These are phyloP conservation scores for Sugiyamaella boreocaroliniensis DNA, from an alignment of 805 yeast species.

Conservation along the genomic window DNA sequence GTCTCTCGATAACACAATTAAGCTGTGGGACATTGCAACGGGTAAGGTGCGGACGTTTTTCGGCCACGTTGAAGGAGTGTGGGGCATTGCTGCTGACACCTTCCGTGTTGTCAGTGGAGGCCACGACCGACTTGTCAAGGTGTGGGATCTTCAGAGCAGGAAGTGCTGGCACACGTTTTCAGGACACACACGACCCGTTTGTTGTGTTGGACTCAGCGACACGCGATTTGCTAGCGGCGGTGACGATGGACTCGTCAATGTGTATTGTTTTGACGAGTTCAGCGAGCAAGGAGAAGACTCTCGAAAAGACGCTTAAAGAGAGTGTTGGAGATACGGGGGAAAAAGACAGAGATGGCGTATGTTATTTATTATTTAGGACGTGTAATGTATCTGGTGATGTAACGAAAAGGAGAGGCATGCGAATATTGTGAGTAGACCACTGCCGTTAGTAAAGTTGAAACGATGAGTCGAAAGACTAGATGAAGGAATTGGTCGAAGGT, in stretches of 20 bases:
- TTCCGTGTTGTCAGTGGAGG: conserved; percentile 93
- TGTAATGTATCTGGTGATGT: not conserved
- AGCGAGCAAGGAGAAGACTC: not conserved
- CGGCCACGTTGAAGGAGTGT: conserved; percentile 97
- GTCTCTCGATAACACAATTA: conserved; percentile 86
- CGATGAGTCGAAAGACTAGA: not conserved
- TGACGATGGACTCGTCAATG: conserved; percentile 79
- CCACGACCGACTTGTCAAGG: conserved; percentile 81
- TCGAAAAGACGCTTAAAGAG: not conserved
- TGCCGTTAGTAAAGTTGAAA: not conserved
- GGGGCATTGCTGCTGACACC: conserved; percentile 95
- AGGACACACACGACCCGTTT: conserved; percentile 53
- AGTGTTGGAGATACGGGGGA: not conserved
- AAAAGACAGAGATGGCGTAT: no score
- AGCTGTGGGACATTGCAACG: conserved; percentile 80
- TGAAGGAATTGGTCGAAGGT: no score
- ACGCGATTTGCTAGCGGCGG: conserved; percentile 85
- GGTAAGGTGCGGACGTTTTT: conserved; percentile 91
- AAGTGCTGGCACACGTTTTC: conserved; percentile 90
- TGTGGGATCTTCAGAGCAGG: conserved; percentile 95
- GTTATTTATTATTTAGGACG: no score
- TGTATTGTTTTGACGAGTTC: conserved; percentile 64
- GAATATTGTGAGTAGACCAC: no score
- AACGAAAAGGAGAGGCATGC: not conserved
- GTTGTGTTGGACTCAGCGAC: conserved; percentile 76